phyloP scores from a whole-genome alignment of 306 rosid genomes.

The Vigna reflexopilosa region DNA sequence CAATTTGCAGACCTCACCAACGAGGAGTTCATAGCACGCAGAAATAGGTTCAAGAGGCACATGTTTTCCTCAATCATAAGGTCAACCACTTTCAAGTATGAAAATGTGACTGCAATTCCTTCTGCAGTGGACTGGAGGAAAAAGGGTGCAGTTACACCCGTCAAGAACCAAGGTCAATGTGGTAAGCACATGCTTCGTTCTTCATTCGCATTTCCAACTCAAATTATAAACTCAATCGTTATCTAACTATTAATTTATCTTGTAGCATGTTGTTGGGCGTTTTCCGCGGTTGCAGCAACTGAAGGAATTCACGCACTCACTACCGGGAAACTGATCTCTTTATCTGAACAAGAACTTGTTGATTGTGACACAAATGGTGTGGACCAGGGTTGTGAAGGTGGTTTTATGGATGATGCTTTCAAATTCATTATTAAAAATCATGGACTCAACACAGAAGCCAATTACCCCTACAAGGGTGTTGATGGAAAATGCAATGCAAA shows the following conservation, averaged over 20 bases:
- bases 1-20: slow-evolving; percentile 54
- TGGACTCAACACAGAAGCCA: slow-evolving; percentile 45
- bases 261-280: slow-evolving; percentile 63
- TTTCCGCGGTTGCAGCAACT: slow-evolving; percentile 56
- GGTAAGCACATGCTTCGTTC: slow-evolving; percentile 29
- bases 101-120: slow-evolving; percentile 37
- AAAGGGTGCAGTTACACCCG: slow-evolving; percentile 54
- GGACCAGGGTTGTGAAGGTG: slow-evolving; percentile 58
- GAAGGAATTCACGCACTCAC: slow-evolving; percentile 51
- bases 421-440: slow-evolving; percentile 47
- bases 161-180: slow-evolving; percentile 59
- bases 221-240: neutral
- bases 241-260: neutral
- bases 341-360: slow-evolving; percentile 59
- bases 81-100: slow-evolving; percentile 51
- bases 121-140: slow-evolving; percentile 56
- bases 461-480: slow-evolving; percentile 47
- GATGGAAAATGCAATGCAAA: slow-evolving; percentile 44
- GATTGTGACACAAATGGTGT: slow-evolving; percentile 53
- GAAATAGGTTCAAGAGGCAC: slow-evolving; percentile 60
- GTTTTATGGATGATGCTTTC: slow-evolving; percentile 55
- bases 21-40: slow-evolving; percentile 48
- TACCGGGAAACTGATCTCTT: slow-evolving; percentile 44
- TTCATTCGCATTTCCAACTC: neutral
- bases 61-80: slow-evolving; percentile 40